Percentiles rank a stretch among this genome's conserved stretches.
Conservation (phyloP, 164 flowering plant genomes). For the Magnolia kwangsiensis region DNA sequence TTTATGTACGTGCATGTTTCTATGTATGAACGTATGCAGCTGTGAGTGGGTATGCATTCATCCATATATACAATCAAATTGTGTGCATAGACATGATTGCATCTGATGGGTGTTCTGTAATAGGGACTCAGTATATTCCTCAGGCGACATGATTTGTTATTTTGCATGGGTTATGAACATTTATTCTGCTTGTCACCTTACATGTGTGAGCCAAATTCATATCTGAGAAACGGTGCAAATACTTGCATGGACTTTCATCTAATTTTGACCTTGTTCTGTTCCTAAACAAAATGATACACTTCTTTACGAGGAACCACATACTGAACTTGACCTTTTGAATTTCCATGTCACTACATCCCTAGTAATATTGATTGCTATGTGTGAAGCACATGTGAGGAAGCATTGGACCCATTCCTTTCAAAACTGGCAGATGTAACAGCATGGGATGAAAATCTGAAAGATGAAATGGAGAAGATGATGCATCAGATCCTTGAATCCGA, state of each 20-base stretch:
- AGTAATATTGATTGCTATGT: conserved; percentile 19
- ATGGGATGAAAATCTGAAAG: conserved; percentile 32
- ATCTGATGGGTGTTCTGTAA: neutral
- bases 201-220: neutral
- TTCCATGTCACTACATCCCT: conserved; percentile 9
- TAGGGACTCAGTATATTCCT: neutral
- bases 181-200: neutral
- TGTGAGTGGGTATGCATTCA: neutral
- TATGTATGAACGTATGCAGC: neutral
- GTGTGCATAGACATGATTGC: neutral
- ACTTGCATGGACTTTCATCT: neutral
- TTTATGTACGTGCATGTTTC: neutral
- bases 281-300: neutral
- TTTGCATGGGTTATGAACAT: neutral
- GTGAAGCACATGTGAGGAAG: conserved; percentile 40
- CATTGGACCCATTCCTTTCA: conserved; percentile 39
- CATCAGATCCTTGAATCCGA: conserved; percentile 51
- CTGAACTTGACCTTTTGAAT: conserved; percentile 3
- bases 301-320: neutral
- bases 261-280: neutral
- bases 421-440: conserved; percentile 30
- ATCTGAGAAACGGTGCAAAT: neutral
- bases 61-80: no score
- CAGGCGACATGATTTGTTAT: neutral
- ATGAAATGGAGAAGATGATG: conserved; percentile 43